Conservation (phyloP, 192 early-diverging fungal species). For the Coemansia sp. region DNA sequence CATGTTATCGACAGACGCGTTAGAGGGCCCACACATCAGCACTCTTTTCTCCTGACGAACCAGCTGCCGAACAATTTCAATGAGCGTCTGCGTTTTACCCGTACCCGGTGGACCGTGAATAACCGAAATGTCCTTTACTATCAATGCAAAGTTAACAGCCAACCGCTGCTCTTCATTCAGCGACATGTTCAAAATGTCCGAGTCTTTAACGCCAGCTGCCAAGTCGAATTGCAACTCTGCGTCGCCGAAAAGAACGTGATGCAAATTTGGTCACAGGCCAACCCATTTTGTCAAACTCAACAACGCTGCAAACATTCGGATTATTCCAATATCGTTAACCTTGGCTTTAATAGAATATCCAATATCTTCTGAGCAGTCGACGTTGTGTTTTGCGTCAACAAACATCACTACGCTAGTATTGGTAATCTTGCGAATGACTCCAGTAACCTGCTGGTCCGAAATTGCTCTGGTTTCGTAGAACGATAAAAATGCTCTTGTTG, state of each 20-base stretch:
- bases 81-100: constrained; percentile 84
- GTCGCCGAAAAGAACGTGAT: constrained; percentile 50
- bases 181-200: constrained; percentile 57
- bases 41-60: constrained; percentile 58
- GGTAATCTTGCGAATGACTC: neutral
- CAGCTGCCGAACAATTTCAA: constrained; percentile 83
- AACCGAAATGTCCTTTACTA: constrained; percentile 65
- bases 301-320: constrained; percentile 45
- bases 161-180: constrained; percentile 71
- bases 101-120: constrained; percentile 89
- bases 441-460: neutral
- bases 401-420: neutral
- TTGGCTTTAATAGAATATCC: neutral
- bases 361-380: constrained; percentile 18
- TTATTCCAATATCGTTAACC: constrained; percentile 42
- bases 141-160: constrained; percentile 64
- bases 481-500: neutral
- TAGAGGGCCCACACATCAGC: constrained; percentile 87
- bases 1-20: constrained; percentile 86
- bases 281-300: constrained; percentile 6
- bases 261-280: constrained; percentile 23
- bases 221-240: constrained; percentile 27
- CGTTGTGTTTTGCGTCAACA: neutral
- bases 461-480: too few relatives aligned
- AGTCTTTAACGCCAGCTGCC: neutral